Evolutionary conservation across 106 monocot species (phyloP).

Genomic region (Chionographis japonica): DNA sequence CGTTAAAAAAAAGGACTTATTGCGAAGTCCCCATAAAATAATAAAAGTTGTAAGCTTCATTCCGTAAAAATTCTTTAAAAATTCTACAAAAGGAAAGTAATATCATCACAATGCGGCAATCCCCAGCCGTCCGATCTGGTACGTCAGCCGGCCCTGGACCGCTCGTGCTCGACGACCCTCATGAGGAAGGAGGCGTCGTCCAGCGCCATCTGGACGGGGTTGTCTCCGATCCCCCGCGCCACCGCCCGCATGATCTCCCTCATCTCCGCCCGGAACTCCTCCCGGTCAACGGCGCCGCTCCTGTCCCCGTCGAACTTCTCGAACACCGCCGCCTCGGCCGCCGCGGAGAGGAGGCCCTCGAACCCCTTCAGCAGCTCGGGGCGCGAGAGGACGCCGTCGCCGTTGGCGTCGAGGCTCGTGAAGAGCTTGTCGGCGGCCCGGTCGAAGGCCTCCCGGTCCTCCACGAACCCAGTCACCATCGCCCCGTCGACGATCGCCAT

Average conservation of each 20-base stretch:
- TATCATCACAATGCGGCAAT: too few relatives aligned
- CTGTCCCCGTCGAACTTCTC: slow-evolving; percentile 38
- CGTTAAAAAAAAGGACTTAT: too few relatives aligned
- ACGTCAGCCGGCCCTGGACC: too few relatives aligned
- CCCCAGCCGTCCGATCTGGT: too few relatives aligned
- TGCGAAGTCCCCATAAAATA: too few relatives aligned
- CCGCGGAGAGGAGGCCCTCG: slow-evolving; percentile 24
- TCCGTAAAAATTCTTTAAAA: too few relatives aligned
- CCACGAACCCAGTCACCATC: slow-evolving; percentile 25
- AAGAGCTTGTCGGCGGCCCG: not conserved
- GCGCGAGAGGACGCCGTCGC: too few relatives aligned
- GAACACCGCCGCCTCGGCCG: slow-evolving; percentile 26
- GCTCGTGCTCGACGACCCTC: too few relatives aligned
- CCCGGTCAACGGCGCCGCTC: slow-evolving; percentile 32
- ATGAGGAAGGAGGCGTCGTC: slow-evolving; percentile 3
- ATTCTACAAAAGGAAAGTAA: too few relatives aligned
- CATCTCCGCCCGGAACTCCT: slow-evolving; percentile 45
- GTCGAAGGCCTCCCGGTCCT: slow-evolving; percentile 8
- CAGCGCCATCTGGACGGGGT: slow-evolving; percentile 44
- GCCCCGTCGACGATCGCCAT: slow-evolving; percentile 28
- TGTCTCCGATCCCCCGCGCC: slow-evolving; percentile 18
- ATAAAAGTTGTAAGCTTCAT: too few relatives aligned
- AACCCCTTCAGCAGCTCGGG: slow-evolving; percentile 23
- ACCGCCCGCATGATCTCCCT: slow-evolving; percentile 43
- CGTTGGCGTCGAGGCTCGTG: not conserved